Percentiles rank a stretch among this genome's conserved stretches.
Evolutionary conservation across 176 grass and related monocot genomes (phyloP).

Genomic region (Olyra latifolia): DNA sequence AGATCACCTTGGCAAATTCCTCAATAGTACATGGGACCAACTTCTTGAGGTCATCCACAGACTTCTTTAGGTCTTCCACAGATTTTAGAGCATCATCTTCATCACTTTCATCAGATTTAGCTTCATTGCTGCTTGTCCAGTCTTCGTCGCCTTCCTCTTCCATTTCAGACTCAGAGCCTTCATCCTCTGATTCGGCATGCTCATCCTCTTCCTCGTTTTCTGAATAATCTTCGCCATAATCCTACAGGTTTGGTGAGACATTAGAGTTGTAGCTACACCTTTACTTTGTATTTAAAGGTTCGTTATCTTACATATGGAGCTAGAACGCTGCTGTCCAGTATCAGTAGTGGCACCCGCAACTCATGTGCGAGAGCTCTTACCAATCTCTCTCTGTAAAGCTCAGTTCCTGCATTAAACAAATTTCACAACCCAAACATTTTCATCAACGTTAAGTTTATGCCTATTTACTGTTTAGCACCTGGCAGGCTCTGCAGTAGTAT

Average conservation of each 20-base stretch:
- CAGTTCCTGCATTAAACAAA: conserved; percentile 72
- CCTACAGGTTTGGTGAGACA: conserved; percentile 47
- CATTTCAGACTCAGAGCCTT: conserved; percentile 71
- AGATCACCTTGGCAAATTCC: conserved; percentile 70
- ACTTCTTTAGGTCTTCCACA: conserved; percentile 62
- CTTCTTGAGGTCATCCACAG: conserved; percentile 66
- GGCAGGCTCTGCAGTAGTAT: conserved; percentile 84
- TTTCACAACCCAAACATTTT: conserved; percentile 27
- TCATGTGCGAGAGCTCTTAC: conserved; percentile 84
- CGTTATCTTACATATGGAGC: conserved; percentile 74
- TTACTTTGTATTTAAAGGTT: conserved; percentile 21
- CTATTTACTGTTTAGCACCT: conserved; percentile 51
- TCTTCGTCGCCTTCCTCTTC: conserved; percentile 76
- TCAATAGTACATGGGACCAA: conserved; percentile 68
- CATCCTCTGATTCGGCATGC: conserved; percentile 70
- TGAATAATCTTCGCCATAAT: conserved; percentile 72
- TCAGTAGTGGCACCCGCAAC: conserved; percentile 70
- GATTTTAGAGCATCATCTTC: conserved; percentile 70
- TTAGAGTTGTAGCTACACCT: conserved; percentile 31
- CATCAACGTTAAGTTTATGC: conserved; percentile 11
- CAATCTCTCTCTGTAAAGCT: conserved; percentile 90
- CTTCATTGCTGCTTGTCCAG: conserved; percentile 71
- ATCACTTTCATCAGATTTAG: conserved; percentile 71
- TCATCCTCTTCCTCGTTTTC: conserved; percentile 72
- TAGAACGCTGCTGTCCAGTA: conserved; percentile 87